Evolutionary conservation across 2,329 filamentous ascomycete species (phyloP).

Genomic region (Ophiostoma populinum): DNA sequence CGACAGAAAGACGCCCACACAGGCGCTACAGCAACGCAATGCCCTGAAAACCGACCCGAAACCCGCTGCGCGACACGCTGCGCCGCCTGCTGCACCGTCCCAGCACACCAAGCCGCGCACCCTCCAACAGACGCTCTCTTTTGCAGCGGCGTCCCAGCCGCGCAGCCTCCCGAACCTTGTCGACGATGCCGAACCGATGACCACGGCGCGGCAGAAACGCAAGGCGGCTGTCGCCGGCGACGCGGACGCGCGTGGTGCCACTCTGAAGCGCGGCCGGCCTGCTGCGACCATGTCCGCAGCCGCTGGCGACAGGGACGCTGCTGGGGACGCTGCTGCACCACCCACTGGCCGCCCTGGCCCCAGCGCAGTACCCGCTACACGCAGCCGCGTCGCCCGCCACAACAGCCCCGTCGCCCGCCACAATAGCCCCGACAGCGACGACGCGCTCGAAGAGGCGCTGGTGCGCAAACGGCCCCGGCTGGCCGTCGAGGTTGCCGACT

Average conservation of each 20-base stretch:
- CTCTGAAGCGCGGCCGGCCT: neutral
- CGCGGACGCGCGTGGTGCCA: neutral
- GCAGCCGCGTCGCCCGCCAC: neutral
- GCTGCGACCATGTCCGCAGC: neutral
- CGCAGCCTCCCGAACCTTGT: slow-evolving; percentile 10
- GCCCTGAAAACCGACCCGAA: neutral
- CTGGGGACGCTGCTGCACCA: too few species aligned
- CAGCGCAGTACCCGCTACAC: neutral
- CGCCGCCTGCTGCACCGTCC: too few species aligned
- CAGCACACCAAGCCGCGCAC: neutral
- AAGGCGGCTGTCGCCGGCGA: slow-evolving; percentile 6
- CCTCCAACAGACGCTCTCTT: slow-evolving; percentile 4
- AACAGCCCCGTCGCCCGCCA: neutral
- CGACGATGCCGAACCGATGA: slow-evolving; percentile 8
- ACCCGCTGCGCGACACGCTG: too few species aligned
- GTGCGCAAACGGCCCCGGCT: slow-evolving; percentile 33
- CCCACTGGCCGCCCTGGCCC: too few species aligned
- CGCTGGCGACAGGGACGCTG: too few species aligned
- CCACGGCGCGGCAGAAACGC: slow-evolving; percentile 9
- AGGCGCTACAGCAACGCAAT: neutral
- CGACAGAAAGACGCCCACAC: neutral
- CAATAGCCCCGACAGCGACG: neutral
- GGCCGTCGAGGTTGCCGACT: slow-evolving; percentile 30
- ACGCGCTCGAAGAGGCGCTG: slow-evolving; percentile 13
- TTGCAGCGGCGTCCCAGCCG: slow-evolving; percentile 6